Conservation (phyloP, 2,329 filamentous ascomycete genomes). For the Apiospora pterosperma region DNA sequence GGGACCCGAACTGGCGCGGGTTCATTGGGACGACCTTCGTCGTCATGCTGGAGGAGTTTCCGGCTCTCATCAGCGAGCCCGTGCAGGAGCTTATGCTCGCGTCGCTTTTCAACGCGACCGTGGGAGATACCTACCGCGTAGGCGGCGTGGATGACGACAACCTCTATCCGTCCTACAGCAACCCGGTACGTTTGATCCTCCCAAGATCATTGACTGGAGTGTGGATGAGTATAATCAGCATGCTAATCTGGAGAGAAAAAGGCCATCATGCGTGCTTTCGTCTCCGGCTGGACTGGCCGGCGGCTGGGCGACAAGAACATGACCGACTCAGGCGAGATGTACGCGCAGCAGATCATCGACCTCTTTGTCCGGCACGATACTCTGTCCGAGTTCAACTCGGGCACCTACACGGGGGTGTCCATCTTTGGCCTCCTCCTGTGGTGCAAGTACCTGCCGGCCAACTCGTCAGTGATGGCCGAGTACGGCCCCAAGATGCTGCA, state of each 20-base stretch:
- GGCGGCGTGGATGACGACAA: conserved; percentile 59
- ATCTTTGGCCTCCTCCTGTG: conserved; percentile 56
- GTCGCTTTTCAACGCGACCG: conserved; percentile 50
- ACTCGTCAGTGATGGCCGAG: conserved; percentile 48
- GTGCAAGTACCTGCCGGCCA: conserved; percentile 54
- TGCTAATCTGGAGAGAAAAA: conserved; percentile 10
- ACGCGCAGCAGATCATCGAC: conserved; percentile 52
- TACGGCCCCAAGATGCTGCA: conserved; percentile 49
- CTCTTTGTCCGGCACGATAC: conserved; percentile 55
- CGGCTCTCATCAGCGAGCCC: conserved; percentile 36
- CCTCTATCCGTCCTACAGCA: conserved; percentile 59
- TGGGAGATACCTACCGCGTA: conserved; percentile 60
- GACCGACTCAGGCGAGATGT: conserved; percentile 52
- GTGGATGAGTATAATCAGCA: neutral
- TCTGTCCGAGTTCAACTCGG: conserved; percentile 60
- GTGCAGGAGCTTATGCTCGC: conserved; percentile 44
- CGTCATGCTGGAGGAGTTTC: conserved; percentile 56
- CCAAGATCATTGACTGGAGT: too few relatives aligned
- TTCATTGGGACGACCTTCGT: conserved; percentile 59
- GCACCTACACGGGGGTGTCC: conserved; percentile 61
- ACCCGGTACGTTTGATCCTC: conserved; percentile 35
- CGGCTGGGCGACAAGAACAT: conserved; percentile 54
- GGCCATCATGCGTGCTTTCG: conserved; percentile 58
- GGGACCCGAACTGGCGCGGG: conserved; percentile 64
- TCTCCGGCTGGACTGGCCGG: conserved; percentile 56